These are phyloP conservation scores for Pseudogymnoascus sp. DNA, from an alignment of 2,329 filamentous ascomycete genomes.

Conservation along the genomic window DNA sequence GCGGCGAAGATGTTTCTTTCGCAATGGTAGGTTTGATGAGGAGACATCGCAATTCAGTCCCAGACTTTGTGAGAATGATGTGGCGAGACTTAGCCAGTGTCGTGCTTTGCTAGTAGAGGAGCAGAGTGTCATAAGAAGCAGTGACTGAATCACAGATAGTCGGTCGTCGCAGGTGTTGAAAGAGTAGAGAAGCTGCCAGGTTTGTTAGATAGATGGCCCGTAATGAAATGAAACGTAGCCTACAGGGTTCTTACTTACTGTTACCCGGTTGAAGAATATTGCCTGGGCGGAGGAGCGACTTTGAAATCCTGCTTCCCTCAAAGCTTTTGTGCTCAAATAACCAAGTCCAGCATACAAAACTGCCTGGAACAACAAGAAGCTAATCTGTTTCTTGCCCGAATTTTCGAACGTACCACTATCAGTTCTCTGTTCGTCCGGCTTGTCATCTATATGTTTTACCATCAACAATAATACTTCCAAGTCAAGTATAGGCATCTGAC, in stretches of 20 bases:
- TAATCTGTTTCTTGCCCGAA: constrained; percentile 9
- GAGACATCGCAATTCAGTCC: background rate
- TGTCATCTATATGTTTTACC: constrained; percentile 11
- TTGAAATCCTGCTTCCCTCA: constrained; percentile 16
- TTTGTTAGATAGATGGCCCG: background rate
- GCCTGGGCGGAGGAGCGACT: constrained; percentile 13
- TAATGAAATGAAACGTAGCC: background rate
- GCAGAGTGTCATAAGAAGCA: constrained; percentile 17
- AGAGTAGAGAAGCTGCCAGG: constrained; percentile 16
- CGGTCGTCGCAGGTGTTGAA: constrained; percentile 19
- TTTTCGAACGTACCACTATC: background rate
- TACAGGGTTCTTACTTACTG: constrained; percentile 11
- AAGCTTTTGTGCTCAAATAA: constrained; percentile 11
- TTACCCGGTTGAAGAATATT: constrained; percentile 17
- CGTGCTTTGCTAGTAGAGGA: background rate
- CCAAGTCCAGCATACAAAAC: constrained; percentile 19
- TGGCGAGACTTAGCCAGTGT: background rate
- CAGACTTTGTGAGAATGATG: background rate
- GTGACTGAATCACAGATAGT: constrained; percentile 15
- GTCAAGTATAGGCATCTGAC: constrained; percentile 17
- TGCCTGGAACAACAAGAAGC: constrained; percentile 19
- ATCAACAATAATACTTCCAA: constrained; percentile 16
- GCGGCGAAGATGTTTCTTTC: background rate
- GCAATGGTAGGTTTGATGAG: background rate
- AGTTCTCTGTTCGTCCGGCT: background rate